Base-by-base conservation (phyloP, 1,284 basidiomycete genomes). In the Earliella scabrosa region DNA sequence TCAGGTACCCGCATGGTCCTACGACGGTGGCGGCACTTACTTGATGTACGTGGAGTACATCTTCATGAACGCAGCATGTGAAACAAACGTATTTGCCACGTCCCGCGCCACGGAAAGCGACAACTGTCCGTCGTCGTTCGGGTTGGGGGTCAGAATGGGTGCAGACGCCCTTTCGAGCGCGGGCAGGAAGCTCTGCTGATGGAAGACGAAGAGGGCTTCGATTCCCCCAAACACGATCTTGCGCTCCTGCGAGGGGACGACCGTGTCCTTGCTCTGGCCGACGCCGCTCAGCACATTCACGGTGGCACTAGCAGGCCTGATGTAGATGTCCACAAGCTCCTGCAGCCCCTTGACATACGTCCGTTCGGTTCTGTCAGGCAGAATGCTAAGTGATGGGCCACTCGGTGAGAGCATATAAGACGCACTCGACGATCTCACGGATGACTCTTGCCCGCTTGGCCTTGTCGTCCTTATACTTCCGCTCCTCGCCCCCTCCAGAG, bases 21-120 rank as follows among this genome's bases (percentile, higher is more conserved):
- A 52, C n/a, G 58, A 43, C 54, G 13, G 14, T 41, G 20, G n/a
- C 18, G 13, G 50, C 26, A 80, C 91, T 70, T 70, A 93, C 91
- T 96, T 97, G 80, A 97, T 97, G 72, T 97, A 98, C 36, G 90
- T 92, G 45, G 93, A 95, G 73, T 98, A 98, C 88, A 98, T 95
- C 76, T 83, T 93, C 92, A 98, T 93, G 78, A 97, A 97, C 8
- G 95, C 93, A 36, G 93, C 93, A 72, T 98, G 95, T 46, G 88
- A 91, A 59, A 90, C 78, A 74, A 99, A 99, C 38, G 93, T 95
- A 59, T 90, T 85, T 7, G 94, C 96, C 32, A 99, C 88, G 26
- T 85, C 82, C 59, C 86, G 91, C 0, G 93, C 94, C 9, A 93
- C 90, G 21, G 77, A 78, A 38, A 87, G 75, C 0, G 94, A 95